Conservation (phyloP, 2,329 filamentous ascomycete species). For the Helotiales sp. region DNA sequence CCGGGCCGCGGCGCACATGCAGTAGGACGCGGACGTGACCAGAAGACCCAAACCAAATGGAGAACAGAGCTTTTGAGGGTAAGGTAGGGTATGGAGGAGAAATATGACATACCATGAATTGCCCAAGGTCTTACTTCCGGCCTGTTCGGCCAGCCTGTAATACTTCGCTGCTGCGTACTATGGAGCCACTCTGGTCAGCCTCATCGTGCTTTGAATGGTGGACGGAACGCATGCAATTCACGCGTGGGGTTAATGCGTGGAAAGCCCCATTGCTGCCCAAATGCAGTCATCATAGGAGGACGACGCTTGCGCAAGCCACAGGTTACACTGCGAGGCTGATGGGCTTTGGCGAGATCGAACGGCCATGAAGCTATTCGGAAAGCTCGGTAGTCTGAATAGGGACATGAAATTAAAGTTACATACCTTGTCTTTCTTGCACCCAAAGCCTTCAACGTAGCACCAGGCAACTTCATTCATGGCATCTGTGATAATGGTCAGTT, state of each 20-base stretch:
- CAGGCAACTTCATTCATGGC: slow-evolving; percentile 96
- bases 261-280: slow-evolving; percentile 47
- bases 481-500: slow-evolving; percentile 53
- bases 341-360: slow-evolving; percentile 18
- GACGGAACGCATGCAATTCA: slow-evolving; percentile 3
- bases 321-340: slow-evolving; percentile 25
- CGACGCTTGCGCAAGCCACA: slow-evolving; percentile 32
- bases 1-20: slow-evolving; percentile 18
- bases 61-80: neutral
- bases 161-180: slow-evolving; percentile 84
- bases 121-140: slow-evolving; percentile 85
- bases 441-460: slow-evolving; percentile 97
- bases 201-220: slow-evolving; percentile 39
- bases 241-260: slow-evolving; percentile 22
- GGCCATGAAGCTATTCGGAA: slow-evolving; percentile 29
- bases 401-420: slow-evolving; percentile 43
- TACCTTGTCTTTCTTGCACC: slow-evolving; percentile 98
- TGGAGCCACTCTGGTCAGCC: slow-evolving; percentile 42
- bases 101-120: slow-evolving; percentile 81
- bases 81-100: neutral
- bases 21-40: neutral
- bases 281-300: slow-evolving; percentile 31
- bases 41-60: neutral
- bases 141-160: slow-evolving; percentile 86
- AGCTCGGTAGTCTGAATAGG: slow-evolving; percentile 16